These are phyloP conservation scores for Chaetomiaceae sp. DNA, from an alignment of 2,329 filamentous ascomycete species.

Conservation along the genomic window DNA sequence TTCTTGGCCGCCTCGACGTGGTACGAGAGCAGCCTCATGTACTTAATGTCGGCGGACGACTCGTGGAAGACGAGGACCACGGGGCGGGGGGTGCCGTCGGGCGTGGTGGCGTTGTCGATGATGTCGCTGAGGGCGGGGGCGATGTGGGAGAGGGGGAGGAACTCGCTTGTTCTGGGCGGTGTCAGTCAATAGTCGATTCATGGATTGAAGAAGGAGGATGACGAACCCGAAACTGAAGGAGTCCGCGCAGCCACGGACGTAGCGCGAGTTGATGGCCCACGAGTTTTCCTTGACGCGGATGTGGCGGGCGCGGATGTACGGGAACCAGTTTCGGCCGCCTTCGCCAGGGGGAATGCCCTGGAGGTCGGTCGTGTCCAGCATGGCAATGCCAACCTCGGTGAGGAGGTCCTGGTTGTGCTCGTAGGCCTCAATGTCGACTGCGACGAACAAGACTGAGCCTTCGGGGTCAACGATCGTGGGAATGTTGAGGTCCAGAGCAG, in stretches of 20 bases:
- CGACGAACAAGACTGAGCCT: conserved; percentile 63
- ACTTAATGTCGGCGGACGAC: conserved; percentile 61
- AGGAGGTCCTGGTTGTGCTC: conserved; percentile 63
- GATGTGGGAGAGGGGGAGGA: conserved; percentile 10
- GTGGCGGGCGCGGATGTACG: conserved; percentile 65
- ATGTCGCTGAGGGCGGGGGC: conserved; percentile 13
- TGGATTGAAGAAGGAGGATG: conserved; percentile 1
- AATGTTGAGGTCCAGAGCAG: conserved; percentile 40
- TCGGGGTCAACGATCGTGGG: conserved; percentile 46
- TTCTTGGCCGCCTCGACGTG: conserved; percentile 44
- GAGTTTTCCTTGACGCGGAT: conserved; percentile 69
- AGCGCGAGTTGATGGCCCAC: conserved; percentile 62
- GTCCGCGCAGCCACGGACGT: conserved; percentile 68
- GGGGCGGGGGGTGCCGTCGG: conserved; percentile 25
- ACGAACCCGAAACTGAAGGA: conserved; percentile 69
- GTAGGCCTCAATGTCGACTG: conserved; percentile 77
- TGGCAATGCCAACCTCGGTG: conserved; percentile 82
- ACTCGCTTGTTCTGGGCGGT: conserved; percentile 17
- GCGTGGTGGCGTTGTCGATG: conserved; percentile 16
- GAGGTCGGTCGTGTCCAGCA: conserved; percentile 65
- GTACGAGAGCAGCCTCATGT: conserved; percentile 62
- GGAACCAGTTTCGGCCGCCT: conserved; percentile 62
- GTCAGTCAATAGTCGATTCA: conserved; percentile 4
- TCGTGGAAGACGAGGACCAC: conserved; percentile 82
- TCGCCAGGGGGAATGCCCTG: conserved; percentile 53